phyloP scores from a whole-genome alignment of 148 eudicot species.

The Nepenthes mirabilis region DNA sequence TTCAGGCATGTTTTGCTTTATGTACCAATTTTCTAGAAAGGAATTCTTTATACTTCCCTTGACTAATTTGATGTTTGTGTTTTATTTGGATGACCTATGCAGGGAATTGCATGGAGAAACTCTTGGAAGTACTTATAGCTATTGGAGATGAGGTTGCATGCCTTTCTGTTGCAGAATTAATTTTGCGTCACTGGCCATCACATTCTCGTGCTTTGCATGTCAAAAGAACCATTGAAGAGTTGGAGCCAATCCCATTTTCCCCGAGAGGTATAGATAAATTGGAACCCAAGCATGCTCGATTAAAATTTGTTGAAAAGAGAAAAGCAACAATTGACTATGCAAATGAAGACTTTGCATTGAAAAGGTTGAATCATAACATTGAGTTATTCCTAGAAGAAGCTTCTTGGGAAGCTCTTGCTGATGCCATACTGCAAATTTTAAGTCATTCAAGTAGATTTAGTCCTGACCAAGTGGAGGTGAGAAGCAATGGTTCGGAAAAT shows the following conservation, averaged over 20 bases:
- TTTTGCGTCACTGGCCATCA: slow-evolving; percentile 91
- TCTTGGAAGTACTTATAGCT: slow-evolving; percentile 90
- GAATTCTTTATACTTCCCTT: background rate
- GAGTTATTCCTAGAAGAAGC: slow-evolving; percentile 52
- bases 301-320: slow-evolving; percentile 72
- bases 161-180: slow-evolving; percentile 80
- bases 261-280: slow-evolving; percentile 94
- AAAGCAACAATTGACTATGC: slow-evolving; percentile 32
- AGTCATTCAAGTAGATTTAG: slow-evolving; percentile 18
- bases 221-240: slow-evolving; percentile 70
- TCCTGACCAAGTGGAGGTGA: slow-evolving; percentile 30
- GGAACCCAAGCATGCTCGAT: slow-evolving; percentile 76
- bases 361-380: slow-evolving; percentile 48
- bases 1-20: too few relatives aligned
- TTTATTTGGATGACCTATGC: slow-evolving; percentile 8
- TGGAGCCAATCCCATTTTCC: slow-evolving; percentile 71
- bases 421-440: slow-evolving; percentile 43
- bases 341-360: slow-evolving; percentile 22
- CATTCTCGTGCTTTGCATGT: slow-evolving; percentile 92
- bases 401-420: slow-evolving; percentile 66
- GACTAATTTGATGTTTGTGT: background rate
- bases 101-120: slow-evolving; percentile 99
- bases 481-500: slow-evolving; percentile 25
- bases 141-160: slow-evolving; percentile 94
- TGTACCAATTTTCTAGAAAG: too few relatives aligned